These are phyloP conservation scores for Dactylis glomerata DNA, from an alignment of 176 grass and related monocot species.

Conservation along the genomic window DNA sequence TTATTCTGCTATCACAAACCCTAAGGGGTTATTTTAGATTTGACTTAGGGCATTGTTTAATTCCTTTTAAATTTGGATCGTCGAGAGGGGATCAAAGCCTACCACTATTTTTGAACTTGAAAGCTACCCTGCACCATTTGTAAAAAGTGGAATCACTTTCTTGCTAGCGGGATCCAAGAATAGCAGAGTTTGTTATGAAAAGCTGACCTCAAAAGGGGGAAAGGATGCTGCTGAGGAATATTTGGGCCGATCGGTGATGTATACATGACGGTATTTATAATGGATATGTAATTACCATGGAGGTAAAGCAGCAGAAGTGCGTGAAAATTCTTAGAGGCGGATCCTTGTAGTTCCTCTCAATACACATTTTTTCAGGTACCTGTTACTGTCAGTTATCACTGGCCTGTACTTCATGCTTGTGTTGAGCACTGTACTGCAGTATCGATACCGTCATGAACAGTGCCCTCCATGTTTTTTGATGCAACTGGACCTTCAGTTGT, in stretches of 20 bases:
- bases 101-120: conserved; percentile 22
- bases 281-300: conserved; percentile 13
- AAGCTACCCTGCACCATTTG: conserved; percentile 40
- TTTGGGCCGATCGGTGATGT: conserved; percentile 5
- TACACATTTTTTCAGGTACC: conserved; percentile 10
- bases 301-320: conserved; percentile 13
- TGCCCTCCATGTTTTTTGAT: neutral
- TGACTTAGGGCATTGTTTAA: conserved; percentile 64
- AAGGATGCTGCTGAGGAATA: conserved; percentile 35
- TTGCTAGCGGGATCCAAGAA: conserved; percentile 45
- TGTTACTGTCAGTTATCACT: conserved; percentile 34
- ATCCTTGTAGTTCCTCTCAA: neutral
- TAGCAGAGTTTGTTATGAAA: conserved; percentile 42
- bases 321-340: conserved; percentile 5
- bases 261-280: conserved; percentile 34
- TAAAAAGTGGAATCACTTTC: conserved; percentile 64
- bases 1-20: conserved; percentile 48
- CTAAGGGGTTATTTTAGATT: conserved; percentile 55
- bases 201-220: conserved; percentile 2
- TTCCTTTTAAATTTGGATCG: conserved; percentile 67
- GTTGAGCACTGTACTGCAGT: neutral
- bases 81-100: conserved; percentile 54
- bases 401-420: conserved; percentile 1
- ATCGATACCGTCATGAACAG: conserved; percentile 2
- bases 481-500: neutral